These are phyloP conservation scores for Psilocybe cubensis DNA, from an alignment of 768 basidiomycete genomes.

Conservation along the genomic window DNA sequence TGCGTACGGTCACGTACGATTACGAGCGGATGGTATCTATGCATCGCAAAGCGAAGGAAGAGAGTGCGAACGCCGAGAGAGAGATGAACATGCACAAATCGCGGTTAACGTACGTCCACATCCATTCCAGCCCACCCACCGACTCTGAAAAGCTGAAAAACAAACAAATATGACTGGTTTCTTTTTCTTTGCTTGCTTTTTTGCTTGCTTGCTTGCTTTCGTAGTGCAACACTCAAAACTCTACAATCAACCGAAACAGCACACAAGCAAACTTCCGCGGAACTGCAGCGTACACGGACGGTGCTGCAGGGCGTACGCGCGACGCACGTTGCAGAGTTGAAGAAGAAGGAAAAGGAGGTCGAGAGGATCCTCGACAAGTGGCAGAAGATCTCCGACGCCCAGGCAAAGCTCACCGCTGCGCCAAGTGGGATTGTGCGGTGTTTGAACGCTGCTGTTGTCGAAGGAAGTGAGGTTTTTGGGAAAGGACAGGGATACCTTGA, in stretches of 20 bases:
- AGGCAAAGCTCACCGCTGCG: conserved; percentile 55
- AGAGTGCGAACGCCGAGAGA: conserved; percentile 74
- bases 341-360: conserved; percentile 80
- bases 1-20: conserved; percentile 80
- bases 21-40: conserved; percentile 74
- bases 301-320: conserved; percentile 70
- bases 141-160: no score
- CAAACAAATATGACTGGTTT: no score
- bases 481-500: conserved; percentile 64
- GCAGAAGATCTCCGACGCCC: conserved; percentile 70
- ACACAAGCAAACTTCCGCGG: conserved; percentile 71
- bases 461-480: conserved; percentile 47
- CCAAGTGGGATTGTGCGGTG: conserved; percentile 59
- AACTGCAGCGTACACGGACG: conserved; percentile 75
- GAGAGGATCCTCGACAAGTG: conserved; percentile 78
- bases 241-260: conserved; percentile 63
- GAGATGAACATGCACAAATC: conserved; percentile 77
- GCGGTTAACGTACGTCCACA: conserved; percentile 68
- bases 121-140: no score
- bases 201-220: no score
- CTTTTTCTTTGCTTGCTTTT: no score
- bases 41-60: conserved; percentile 61
- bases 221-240: conserved; percentile 54
- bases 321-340: conserved; percentile 71
- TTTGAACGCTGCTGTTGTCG: conserved; percentile 52